phyloP scores from a whole-genome alignment of 1,284 basidiomycete genomes.

The Mrakiaceae sp. region DNA sequence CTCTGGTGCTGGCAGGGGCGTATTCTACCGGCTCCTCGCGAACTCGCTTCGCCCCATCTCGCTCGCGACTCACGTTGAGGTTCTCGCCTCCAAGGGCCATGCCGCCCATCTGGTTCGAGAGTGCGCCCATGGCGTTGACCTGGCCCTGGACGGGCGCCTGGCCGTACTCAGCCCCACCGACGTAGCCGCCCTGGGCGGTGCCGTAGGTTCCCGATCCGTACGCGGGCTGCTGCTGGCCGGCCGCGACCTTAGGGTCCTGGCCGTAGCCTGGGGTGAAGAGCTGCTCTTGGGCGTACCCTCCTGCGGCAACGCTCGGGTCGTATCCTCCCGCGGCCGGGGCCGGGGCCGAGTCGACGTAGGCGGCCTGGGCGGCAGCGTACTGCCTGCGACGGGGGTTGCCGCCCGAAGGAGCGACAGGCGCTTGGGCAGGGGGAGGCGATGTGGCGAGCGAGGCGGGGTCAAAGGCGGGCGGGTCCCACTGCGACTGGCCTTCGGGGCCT shows the following conservation, averaged over 20 bases:
- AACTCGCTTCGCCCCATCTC: slow-evolving; percentile 25
- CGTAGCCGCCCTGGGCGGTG: slow-evolving; percentile 31
- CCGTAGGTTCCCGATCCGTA: slow-evolving; percentile 40
- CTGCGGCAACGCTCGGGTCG: slow-evolving; percentile 35
- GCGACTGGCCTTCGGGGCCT: slow-evolving; percentile 40
- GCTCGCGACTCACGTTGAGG: neutral
- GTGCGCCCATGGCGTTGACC: slow-evolving; percentile 20
- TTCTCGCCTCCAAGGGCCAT: slow-evolving; percentile 16
- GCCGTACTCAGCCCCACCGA: slow-evolving; percentile 18
- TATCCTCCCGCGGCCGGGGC: slow-evolving; percentile 30
- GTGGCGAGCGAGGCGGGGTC: slow-evolving; percentile 22
- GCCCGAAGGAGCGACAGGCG: slow-evolving; percentile 34
- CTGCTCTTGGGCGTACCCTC: slow-evolving; percentile 36
- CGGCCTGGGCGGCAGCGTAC: slow-evolving; percentile 47
- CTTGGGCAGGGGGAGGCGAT: slow-evolving; percentile 20
- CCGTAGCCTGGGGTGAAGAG: slow-evolving; percentile 77
- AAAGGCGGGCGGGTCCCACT: slow-evolving; percentile 51
- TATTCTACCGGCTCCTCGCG: slow-evolving; percentile 42
- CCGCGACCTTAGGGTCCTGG: slow-evolving; percentile 36
- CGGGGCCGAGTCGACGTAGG: slow-evolving; percentile 35
- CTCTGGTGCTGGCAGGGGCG: slow-evolving; percentile 19
- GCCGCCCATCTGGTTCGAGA: slow-evolving; percentile 33
- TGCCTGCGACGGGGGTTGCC: slow-evolving; percentile 59
- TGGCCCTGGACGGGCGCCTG: too few relatives aligned
- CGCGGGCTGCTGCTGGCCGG: slow-evolving; percentile 10